Evolutionary conservation across 768 basidiomycete genomes (phyloP).

Genomic region (Rhizopogon roseolus): DNA sequence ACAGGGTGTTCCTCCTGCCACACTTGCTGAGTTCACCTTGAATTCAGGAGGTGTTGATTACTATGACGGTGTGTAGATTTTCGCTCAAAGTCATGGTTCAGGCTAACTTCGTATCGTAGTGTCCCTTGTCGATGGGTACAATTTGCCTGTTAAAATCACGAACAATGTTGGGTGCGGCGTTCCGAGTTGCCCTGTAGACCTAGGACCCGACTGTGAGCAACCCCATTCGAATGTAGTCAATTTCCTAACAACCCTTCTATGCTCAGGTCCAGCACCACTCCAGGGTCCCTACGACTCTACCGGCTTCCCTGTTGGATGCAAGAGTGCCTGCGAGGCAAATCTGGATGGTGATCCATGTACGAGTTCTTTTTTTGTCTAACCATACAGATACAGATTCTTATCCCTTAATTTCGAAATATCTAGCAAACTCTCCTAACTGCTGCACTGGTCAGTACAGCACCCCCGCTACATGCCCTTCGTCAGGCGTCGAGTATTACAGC

Average conservation of each 20-base stretch:
- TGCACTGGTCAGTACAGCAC: constrained; percentile 55
- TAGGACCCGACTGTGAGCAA: constrained; percentile 48
- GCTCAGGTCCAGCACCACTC: constrained; percentile 43
- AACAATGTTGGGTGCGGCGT: constrained; percentile 52
- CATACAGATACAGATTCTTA: neutral
- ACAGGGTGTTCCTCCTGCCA: constrained; percentile 64
- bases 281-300: constrained; percentile 47
- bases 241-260: neutral
- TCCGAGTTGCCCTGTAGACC: constrained; percentile 58
- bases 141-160: constrained; percentile 54
- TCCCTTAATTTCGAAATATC: neutral
- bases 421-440: constrained; percentile 59
- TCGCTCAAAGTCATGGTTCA: neutral
- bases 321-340: constrained; percentile 47
- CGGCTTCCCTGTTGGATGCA: constrained; percentile 58
- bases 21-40: constrained; percentile 67
- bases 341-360: constrained; percentile 29
- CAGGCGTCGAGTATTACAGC: constrained; percentile 34
- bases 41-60: constrained; percentile 41
- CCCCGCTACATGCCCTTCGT: constrained; percentile 50
- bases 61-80: constrained; percentile 46
- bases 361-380: neutral
- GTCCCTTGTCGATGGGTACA: constrained; percentile 63
- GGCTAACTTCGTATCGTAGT: constrained; percentile 28
- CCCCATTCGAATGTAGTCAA: neutral